Percentiles rank a stretch among this genome's conserved stretches.
Evolutionary conservation across 768 basidiomycete species (phyloP).

Genomic region (Russula griseocarnosa): DNA sequence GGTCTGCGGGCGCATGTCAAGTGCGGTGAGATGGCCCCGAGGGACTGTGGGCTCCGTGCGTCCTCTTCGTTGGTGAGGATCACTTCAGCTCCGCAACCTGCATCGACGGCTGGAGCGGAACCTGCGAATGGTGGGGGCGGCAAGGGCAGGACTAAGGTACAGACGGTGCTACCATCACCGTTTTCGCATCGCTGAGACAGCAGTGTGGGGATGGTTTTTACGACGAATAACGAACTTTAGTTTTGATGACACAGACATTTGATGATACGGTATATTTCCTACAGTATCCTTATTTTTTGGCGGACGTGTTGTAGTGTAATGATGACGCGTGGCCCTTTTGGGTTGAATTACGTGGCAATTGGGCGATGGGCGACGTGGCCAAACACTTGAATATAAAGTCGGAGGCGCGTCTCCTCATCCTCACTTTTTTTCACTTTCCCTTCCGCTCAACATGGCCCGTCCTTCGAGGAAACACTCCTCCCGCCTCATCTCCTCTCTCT

Average conservation of each 20-base stretch:
- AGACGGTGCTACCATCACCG: conserved; percentile 14
- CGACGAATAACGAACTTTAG: conserved; percentile 4
- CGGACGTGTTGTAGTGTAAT: neutral
- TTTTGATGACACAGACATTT: neutral
- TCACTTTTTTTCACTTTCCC: neutral
- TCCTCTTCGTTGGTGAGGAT: conserved; percentile 1
- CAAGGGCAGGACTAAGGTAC: conserved; percentile 4
- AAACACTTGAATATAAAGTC: neutral
- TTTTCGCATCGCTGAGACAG: conserved; percentile 11
- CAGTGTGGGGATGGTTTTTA: neutral
- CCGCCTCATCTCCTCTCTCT: conserved; percentile 30
- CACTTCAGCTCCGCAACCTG: conserved; percentile 2
- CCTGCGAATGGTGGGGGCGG: neutral
- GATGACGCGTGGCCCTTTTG: neutral
- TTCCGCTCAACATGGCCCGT: conserved; percentile 26
- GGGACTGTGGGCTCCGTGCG: conserved; percentile 67
- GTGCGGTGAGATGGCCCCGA: conserved; percentile 78
- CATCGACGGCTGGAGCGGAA: neutral
- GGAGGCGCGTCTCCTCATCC: neutral
- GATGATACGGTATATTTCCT: too few species aligned
- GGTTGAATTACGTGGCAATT: conserved; percentile 8
- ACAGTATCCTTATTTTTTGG: neutral
- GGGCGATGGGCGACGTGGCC: conserved; percentile 16
- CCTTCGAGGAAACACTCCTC: conserved; percentile 28
- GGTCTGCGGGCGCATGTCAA: conserved; percentile 81